Evolutionary conservation across 1,284 basidiomycete genomes (phyloP), one percentile per base, ranked within the genome.

Genomic region (Phenoliferia sp.): DNA sequence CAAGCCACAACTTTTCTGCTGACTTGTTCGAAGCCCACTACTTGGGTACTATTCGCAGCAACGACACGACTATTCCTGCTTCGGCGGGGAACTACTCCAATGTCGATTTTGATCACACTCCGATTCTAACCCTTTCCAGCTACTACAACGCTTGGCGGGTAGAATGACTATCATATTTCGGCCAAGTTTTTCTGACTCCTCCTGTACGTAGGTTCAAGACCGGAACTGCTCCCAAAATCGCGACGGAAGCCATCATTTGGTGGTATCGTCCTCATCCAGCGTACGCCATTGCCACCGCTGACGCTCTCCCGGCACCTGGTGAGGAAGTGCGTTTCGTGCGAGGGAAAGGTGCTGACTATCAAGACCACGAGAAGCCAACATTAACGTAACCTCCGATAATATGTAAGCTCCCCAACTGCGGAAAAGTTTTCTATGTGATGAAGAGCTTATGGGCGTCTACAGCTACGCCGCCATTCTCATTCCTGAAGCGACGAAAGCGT

Each of bases 141-240:
- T 65, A 63, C 36, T 69, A 61, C 54, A 65, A 60, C 39, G 16
- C n/a, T 19, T 62, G 62, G 67, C 65, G 60, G 22, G 12, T 22
- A 12, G 12, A 22, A n/a, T n/a, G n/a, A n/a, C n/a, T 22, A 44
- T 44, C n/a, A n/a, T n/a, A n/a, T n/a, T n/a, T n/a, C n/a, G 12
- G 22, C 12, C 39, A 44, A 12, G 12, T 44, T 22, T 22, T 44
- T 22, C 22, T 44, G 39, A 12, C 39, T 12, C 39, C 39, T 12
- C 39, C 22, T 12, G 22, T 12, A 44, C 22, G 12, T 22, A 44
- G 39, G 39, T 44, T 12, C 39, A 44, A 44, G 39, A 12, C 39
- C 12, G 39, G 39, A 12, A 44, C 39, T 44, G 39, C 39, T 12
- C 39, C 39, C 22, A 44, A 12, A 12, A 44, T 44, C 39, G 39